A percentile compares a stretch with the other conserved stretches of the same genome.
phyloP scores from a whole-genome alignment of 257 asterid genomes.

The Dorcoceras hygrometricum region DNA sequence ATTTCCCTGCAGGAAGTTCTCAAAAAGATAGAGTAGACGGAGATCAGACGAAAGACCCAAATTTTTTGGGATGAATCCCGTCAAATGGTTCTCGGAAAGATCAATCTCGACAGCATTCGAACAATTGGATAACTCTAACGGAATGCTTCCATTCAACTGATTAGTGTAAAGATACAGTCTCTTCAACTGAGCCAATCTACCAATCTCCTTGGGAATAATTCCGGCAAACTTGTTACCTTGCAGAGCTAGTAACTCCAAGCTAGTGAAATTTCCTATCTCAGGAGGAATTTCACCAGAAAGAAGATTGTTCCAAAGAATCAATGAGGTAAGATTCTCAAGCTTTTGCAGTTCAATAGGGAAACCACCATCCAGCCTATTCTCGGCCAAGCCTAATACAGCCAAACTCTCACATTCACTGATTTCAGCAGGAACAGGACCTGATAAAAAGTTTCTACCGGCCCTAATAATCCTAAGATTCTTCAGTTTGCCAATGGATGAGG shows the following conservation, averaged over 20 bases:
- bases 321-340: slow-evolving; percentile 42
- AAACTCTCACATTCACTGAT: slow-evolving; percentile 63
- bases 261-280: slow-evolving; percentile 64
- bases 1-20: slow-evolving; percentile 55
- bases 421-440: slow-evolving; percentile 64
- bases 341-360: slow-evolving; percentile 62
- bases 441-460: slow-evolving; percentile 60
- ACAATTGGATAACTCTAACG: slow-evolving; percentile 60
- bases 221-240: slow-evolving; percentile 62
- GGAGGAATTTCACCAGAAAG: slow-evolving; percentile 69
- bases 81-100: slow-evolving; percentile 67
- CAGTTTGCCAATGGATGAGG: slow-evolving; percentile 53
- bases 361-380: slow-evolving; percentile 58
- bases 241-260: slow-evolving; percentile 63
- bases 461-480: slow-evolving; percentile 56
- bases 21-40: slow-evolving; percentile 66
- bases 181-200: slow-evolving; percentile 46
- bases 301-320: slow-evolving; percentile 63
- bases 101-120: slow-evolving; percentile 62
- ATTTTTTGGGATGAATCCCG: slow-evolving; percentile 54
- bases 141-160: slow-evolving; percentile 68
- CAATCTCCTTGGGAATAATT: slow-evolving; percentile 58
- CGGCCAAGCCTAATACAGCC: slow-evolving; percentile 63
- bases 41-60: slow-evolving; percentile 50
- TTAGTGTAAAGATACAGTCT: slow-evolving; percentile 65